Percentiles rank a stretch among this genome's conserved stretches.
Conservation (phyloP, 1,284 basidiomycete species). For the Puccinia coronata region DNA sequence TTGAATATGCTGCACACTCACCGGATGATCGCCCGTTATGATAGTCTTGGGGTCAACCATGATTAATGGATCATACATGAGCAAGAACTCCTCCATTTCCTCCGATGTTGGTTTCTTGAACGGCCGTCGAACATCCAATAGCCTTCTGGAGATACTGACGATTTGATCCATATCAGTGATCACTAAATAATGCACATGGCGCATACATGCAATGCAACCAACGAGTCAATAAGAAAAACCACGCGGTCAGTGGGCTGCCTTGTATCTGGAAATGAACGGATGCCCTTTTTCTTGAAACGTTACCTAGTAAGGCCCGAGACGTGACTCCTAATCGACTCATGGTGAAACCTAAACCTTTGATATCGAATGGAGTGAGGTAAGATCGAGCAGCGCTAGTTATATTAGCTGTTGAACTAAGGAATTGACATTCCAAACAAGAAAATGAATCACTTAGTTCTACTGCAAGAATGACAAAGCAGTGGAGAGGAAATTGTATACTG, state of each 20-base stretch:
- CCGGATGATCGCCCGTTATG: conserved; percentile 76
- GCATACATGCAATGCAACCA: not conserved
- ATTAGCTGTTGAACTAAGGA: conserved; percentile 33
- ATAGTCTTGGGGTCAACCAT: conserved; percentile 72
- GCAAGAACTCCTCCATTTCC: conserved; percentile 81
- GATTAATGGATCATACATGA: conserved; percentile 79
- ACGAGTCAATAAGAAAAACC: not conserved
- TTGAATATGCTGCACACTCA: conserved; percentile 57
- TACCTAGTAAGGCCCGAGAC: conserved; percentile 46
- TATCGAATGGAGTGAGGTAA: conserved; percentile 37
- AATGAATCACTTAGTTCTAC: not conserved
- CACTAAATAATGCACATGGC: conserved; percentile 63
- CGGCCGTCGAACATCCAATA: conserved; percentile 83
- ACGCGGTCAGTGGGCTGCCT: not conserved
- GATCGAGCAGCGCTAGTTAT: conserved; percentile 38
- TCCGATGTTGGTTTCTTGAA: conserved; percentile 70
- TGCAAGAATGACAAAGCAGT: not conserved
- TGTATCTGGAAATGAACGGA: not conserved
- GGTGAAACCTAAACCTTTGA: conserved; percentile 37
- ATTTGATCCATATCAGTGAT: conserved; percentile 76
- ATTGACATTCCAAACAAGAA: not conserved
- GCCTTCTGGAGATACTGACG: conserved; percentile 70
- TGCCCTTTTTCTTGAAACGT: not conserved
- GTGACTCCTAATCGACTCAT: conserved; percentile 48
- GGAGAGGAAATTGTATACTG: not conserved